These are phyloP conservation scores for Venturiaceae sp. DNA, from an alignment of 2,329 filamentous ascomycete genomes.

Conservation along the genomic window DNA sequence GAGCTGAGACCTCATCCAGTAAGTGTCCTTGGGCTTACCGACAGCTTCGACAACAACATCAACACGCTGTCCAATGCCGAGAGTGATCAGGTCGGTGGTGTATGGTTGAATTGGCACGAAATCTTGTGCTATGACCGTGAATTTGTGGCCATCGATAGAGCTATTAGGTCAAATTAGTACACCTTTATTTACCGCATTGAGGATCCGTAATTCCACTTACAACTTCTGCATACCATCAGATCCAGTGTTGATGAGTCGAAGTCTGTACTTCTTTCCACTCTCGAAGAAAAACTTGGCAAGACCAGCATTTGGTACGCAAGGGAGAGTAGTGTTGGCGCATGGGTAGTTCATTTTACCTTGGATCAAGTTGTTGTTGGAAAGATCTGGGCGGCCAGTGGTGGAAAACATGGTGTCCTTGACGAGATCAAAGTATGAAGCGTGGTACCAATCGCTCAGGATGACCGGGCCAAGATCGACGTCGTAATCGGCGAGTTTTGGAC, in stretches of 20 bases:
- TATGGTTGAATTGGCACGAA: slow-evolving; percentile 32
- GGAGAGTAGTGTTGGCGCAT: slow-evolving; percentile 16
- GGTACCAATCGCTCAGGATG: slow-evolving; percentile 15
- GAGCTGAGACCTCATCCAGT: slow-evolving; percentile 21
- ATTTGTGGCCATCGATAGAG: slow-evolving; percentile 31
- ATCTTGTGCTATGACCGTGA: slow-evolving; percentile 33
- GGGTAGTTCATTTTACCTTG: slow-evolving; percentile 18
- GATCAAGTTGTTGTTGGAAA: slow-evolving; percentile 20
- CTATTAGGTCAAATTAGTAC: not conserved
- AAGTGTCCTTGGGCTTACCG: slow-evolving; percentile 13
- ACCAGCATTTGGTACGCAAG: slow-evolving; percentile 10
- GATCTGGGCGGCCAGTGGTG: not conserved
- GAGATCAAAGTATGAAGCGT: slow-evolving; percentile 12
- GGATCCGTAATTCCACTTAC: too few species aligned
- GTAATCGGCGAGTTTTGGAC: slow-evolving; percentile 26
- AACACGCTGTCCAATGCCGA: slow-evolving; percentile 19
- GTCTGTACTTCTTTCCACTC: slow-evolving; percentile 28
- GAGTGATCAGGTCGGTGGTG: slow-evolving; percentile 24
- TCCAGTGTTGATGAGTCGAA: slow-evolving; percentile 32
- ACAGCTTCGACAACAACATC: slow-evolving; percentile 15
- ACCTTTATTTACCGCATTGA: too few species aligned
- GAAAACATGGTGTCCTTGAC: slow-evolving; percentile 11
- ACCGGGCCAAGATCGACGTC: slow-evolving; percentile 19
- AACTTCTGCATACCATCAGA: slow-evolving; percentile 31
- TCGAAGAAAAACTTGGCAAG: slow-evolving; percentile 27